Evolutionary conservation across 78 protist species (phyloP), one percentile per base, ranked within the genome.

Genomic region (Diacronema lutheri): DNA sequence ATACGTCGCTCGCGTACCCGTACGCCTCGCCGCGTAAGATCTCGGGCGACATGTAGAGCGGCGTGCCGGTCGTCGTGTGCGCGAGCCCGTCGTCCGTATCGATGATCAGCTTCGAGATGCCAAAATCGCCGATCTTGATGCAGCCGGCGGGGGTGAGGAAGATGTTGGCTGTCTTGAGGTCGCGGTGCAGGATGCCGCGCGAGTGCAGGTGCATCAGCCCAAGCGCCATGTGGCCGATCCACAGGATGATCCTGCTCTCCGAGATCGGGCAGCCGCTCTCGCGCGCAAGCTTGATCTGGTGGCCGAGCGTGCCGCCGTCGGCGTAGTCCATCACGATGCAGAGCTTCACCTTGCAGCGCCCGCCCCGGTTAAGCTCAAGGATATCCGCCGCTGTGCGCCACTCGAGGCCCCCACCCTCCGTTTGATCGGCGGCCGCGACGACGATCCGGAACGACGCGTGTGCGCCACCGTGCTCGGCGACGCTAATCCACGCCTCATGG

Each of bases 41-140:
- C 79, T 88, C 91, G 38, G 91, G 91, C 1, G 91, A 81, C 91
- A 88, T 88, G 87, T 86, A 88, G 77, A 76, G 72, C 9, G 91
- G 91, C 35, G 88, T 88, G 55, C 91, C 91, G 31, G 50, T 44
- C 35, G 33, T 4, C 81, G 87, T 50, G 86, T 71, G 5, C 41
- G n/a, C 33, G 35, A 35, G 0, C 64, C 86, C 13, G 62, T 60
- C 33, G 62, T 25, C 35, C 19, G 11, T 1, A 23, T 83, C 23
- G 64, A 1, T 25, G 14, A 87, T 72, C 33, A 20, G 41, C 64
- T 31, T 41, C 23, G 86, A 23, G 13, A 65, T 35, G 41, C 84
- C 84, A 16, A 78, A 25, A 57, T 78, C 84, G 1, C 84, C 84
- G 20, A 78, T 56, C 84, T 78, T 78, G 72, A 60, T 7, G 29